phyloP scores from a whole-genome alignment of 2,329 filamentous ascomycete genomes.

The Macroventuria anomochaeta region DNA sequence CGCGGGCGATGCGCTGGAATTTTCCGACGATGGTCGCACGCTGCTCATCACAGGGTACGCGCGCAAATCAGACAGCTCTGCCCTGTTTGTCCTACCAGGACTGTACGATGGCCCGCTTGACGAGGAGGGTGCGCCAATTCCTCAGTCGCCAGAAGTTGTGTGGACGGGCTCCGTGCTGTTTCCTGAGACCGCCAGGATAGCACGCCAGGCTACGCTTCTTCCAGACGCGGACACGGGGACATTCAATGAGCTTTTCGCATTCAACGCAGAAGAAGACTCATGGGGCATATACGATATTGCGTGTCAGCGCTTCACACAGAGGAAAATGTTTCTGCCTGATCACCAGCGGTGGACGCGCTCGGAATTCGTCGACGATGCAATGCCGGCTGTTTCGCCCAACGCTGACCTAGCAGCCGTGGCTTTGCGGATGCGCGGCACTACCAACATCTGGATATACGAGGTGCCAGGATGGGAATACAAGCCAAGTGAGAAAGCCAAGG shows the following conservation, averaged over 20 bases:
- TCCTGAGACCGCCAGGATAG: conserved; percentile 48
- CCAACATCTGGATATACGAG: conserved; percentile 50
- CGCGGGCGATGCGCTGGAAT: conserved; percentile 47
- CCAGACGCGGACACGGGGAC: conserved; percentile 48
- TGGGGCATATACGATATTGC: conserved; percentile 52
- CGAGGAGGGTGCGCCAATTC: conserved; percentile 49
- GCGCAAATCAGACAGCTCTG: conserved; percentile 45
- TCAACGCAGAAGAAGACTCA: conserved; percentile 49
- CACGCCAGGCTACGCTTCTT: conserved; percentile 48
- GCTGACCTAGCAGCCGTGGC: conserved; percentile 49
- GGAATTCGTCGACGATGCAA: conserved; percentile 50
- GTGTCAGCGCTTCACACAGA: conserved; percentile 47
- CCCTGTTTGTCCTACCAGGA: conserved; percentile 48
- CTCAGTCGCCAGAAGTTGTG: conserved; percentile 44
- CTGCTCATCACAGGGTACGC: conserved; percentile 49
- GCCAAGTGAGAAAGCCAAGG: conserved; percentile 31
- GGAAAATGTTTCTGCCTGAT: conserved; percentile 49
- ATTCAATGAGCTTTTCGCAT: conserved; percentile 51
- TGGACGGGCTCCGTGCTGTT: conserved; percentile 52
- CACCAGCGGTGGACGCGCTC: conserved; percentile 48
- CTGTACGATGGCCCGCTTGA: conserved; percentile 50
- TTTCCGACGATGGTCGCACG: conserved; percentile 50
- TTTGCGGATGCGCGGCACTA: conserved; percentile 46
- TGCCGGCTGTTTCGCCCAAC: conserved; percentile 49
- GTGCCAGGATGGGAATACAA: conserved; percentile 47